Evolutionary conservation across 2,329 filamentous ascomycete genomes (phyloP).

Genomic region (Alternaria sp.): DNA sequence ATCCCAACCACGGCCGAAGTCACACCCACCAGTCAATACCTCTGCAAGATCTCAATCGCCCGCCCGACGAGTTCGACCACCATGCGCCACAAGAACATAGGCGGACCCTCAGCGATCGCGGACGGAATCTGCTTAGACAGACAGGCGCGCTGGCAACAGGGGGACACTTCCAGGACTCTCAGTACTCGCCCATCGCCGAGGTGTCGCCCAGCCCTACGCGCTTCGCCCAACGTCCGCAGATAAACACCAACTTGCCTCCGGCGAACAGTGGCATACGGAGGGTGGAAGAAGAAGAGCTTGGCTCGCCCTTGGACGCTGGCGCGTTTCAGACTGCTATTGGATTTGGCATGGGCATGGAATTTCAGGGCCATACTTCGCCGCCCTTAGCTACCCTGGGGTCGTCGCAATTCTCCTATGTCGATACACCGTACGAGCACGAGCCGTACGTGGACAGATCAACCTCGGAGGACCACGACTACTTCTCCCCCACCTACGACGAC

Average conservation of each 20-base stretch:
- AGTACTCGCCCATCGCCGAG: conserved; percentile 64
- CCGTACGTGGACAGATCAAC: conserved; percentile 52
- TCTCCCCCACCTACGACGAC: conserved; percentile 64
- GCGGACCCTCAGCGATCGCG: conserved; percentile 59
- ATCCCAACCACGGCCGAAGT: conserved; percentile 57
- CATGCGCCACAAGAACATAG: conserved; percentile 47
- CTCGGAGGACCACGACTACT: conserved; percentile 65
- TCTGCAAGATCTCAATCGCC: conserved; percentile 64
- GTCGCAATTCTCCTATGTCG: conserved; percentile 59
- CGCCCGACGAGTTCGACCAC: conserved; percentile 48
- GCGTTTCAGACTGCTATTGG: conserved; percentile 60
- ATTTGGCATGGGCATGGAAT: conserved; percentile 58
- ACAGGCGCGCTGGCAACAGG: conserved; percentile 54
- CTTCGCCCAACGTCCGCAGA: conserved; percentile 37
- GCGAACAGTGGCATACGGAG: conserved; percentile 37
- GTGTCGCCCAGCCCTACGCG: conserved; percentile 60
- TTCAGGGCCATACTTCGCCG: conserved; percentile 52
- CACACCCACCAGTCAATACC: conserved; percentile 72
- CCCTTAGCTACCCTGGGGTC: conserved; percentile 46
- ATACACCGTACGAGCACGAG: conserved; percentile 31
- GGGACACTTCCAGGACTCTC: conserved; percentile 50
- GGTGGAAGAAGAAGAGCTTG: conserved; percentile 48
- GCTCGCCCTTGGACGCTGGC: conserved; percentile 56
- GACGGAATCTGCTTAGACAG: conserved; percentile 58
- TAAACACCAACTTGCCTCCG: conserved; percentile 49